Base-by-base conservation (phyloP, 352 stramenopile species). In the Globisporangium takayamanum region DNA sequence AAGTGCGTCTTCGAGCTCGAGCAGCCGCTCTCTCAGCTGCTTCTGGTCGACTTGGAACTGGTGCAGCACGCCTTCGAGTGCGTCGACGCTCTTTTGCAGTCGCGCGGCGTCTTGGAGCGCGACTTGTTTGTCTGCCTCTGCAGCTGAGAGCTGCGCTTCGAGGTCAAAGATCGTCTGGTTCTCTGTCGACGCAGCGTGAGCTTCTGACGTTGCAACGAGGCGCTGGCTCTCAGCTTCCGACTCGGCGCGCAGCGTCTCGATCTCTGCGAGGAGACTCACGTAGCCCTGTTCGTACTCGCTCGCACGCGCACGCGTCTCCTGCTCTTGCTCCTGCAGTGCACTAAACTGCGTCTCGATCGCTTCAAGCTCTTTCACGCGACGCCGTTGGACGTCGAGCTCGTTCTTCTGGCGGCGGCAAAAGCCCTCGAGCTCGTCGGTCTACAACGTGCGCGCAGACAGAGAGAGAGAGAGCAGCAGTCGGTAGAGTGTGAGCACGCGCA, bases 271-370 rank as follows among this genome's bases (percentile, higher is more conserved):
- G 30, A 91, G 50, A 15, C 71, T 49, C 60, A 88, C 59, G 56
- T 89, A 91, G 3, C 73, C 76, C 57, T 88, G 80, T 44, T 91
- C 80, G 53, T 88, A 91, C 53, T 91, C 76, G 12, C 60, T 69
- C 25, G 78, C 74, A 36, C 73, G 67, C 14, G 62, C 70, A 5
- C 75, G 69, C 1, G 71, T 50, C 15, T 82, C 75, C 1, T 54
- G 64, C 16, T 82, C 68, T 10, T 80, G 66, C 5, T 78, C 50
- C 50, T 75, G 59, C n/a, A 88, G 50, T 20, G 62, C 68, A 3
- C 85, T 64, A 16, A 66, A 67, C 10, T 56, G 25, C 5, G n/a
- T 11, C 62, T 86, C 41, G 33, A 70, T n/a, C 20, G 59, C 30
- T 10, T 59, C 58, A 59, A 65, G 48, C 50, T 79, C 64, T 33